Evolutionary conservation across 2,329 filamentous ascomycete species (phyloP).

Genomic region (Rosellinia necatrix): DNA sequence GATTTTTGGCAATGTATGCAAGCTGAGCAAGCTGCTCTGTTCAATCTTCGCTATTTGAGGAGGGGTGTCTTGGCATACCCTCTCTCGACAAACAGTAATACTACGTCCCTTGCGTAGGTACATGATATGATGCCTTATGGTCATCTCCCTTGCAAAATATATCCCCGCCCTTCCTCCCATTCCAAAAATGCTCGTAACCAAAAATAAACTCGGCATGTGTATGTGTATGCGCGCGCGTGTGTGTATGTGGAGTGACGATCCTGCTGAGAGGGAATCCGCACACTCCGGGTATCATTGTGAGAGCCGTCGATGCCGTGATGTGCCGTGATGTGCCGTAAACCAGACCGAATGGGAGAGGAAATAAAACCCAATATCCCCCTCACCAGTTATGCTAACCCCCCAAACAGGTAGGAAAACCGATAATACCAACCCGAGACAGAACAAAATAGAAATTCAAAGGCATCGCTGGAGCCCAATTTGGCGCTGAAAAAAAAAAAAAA

Average conservation of each 20-base stretch:
- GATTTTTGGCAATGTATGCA: no score
- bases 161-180: no score
- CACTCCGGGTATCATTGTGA: constrained; percentile 44
- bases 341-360: constrained; percentile 14
- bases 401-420: background rate
- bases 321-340: constrained; percentile 35
- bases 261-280: constrained; percentile 30
- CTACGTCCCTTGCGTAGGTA: no score
- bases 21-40: background rate
- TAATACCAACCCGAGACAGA: constrained; percentile 1
- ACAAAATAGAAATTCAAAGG: constrained; percentile 17
- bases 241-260: constrained; percentile 40
- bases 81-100: no score
- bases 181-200: no score
- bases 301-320: constrained; percentile 39
- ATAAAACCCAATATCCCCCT: constrained; percentile 23
- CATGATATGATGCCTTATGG: no score
- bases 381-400: constrained; percentile 1
- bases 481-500: constrained; percentile 9
- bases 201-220: no score
- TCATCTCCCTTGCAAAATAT: no score
- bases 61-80: no score
- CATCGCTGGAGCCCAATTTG: constrained; percentile 27
- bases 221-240: constrained; percentile 21
- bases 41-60: background rate